Base-by-base conservation (phyloP, 2,329 filamentous ascomycete species). In the Alternaria ventricosa region DNA sequence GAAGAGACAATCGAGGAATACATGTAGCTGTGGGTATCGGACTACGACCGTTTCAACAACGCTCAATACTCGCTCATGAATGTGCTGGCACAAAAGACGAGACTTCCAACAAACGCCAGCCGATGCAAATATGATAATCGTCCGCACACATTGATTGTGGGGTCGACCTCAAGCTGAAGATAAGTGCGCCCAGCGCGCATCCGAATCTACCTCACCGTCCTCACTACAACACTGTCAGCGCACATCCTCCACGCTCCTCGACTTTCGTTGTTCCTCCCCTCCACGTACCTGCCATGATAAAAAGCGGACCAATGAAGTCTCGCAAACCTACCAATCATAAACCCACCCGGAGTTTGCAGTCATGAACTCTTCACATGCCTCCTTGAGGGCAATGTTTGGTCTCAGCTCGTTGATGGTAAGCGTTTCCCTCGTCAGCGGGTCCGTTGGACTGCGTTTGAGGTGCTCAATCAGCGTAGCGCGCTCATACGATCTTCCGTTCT, bases 401-500 rank as follows among this genome's bases (percentile, higher is more conserved):
- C 94, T 85, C 57, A 98, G 79, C 47, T 97, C 93, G 2, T 84
- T 82, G 1, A 88, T 84, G 0, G 81, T 81, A 53, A 97, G 84
- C 0, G 91, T 88, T 66, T 94, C 90, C 45, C 95, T 86, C 1
- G 95, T 97, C 36, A 98, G 79, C 0, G 96, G 96, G 78, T 99
- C 96, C 13, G 88, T 91, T 1, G 86, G 85, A 33, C 88, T 88
- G 22, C 91, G 86, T 72, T 91, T 90, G 25, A 99, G 84, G 76
- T 97, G 94, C 79, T 97, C 93, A 75, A 94, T 85, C 64, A 99
- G 91, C 15, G 92, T 92, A 0, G 92, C 86, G 45, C 95, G 88
- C 78, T 98, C 96, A 78, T 97, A 99, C 2, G 92, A 96, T 68
- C 94, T 92, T 12, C 96, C 96, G 1, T 91, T 94, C 74, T 92